Base-by-base conservation (phyloP, 208 protist genomes). In the Jaenimonas drosophilae region DNA sequence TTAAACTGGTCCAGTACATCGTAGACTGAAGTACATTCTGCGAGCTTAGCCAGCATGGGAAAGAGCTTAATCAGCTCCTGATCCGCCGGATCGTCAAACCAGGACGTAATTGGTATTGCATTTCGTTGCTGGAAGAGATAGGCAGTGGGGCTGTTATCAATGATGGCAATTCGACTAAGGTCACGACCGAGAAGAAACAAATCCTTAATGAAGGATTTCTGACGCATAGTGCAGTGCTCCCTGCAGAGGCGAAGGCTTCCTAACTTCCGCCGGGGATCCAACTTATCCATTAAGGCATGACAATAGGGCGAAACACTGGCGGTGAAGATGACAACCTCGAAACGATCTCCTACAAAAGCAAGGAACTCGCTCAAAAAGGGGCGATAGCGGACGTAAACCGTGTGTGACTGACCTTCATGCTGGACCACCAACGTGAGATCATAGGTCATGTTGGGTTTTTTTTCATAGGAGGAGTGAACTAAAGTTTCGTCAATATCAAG, bases 81-180 rank as follows among this genome's bases (percentile, higher is more conserved):
- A 40, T 89, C 76, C 27, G 57, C 32, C 19, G 57, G 43, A 30
- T 87, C 71, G 14, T 64, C 73, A 36, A 81, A 76, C 67, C 70
- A 87, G 9, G 64, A 75, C 16, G 31, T 57, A 20, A 83, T 81
- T 0, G 76, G 73, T 28, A 90, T 74, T 4, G 59, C 67, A 46
- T 90, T 90, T 11, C 75, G 63, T 26, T 67, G 77, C 59, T 85
- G 76, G 49, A 83, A 86, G 12, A 77, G 41, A 54, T 83, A 87
- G 2, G 71, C 57, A 3, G 54, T 53, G 1, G 70, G 75, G 39
- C 61, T 79, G 51, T 90, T 87, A 64, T 90, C 76, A 6, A 90
- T 34, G 31, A 84, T 70, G 28, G 44, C 62, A 17, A 78, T 54
- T 1, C 45, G 38, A 3, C 55, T 34, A n/a, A 88, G 53, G 28